Conservation (phyloP, 495 filamentous ascomycete species). For the Annulohypoxylon nitens region DNA sequence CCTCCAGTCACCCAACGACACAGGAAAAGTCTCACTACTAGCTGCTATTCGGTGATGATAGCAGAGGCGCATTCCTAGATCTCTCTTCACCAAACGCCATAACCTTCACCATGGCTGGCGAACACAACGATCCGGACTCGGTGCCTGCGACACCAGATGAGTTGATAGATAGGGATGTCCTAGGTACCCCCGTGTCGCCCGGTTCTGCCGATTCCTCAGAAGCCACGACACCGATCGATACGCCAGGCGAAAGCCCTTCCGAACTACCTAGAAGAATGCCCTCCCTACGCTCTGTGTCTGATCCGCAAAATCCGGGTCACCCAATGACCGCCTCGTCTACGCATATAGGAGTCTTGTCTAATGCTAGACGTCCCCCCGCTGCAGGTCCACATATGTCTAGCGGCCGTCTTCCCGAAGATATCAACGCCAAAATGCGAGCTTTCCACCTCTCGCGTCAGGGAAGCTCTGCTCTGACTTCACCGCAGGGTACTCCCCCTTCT, state of each 20-base stretch:
- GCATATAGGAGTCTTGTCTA: constrained; percentile 83
- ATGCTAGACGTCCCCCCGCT: constrained; percentile 74
- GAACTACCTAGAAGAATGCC: constrained; percentile 62
- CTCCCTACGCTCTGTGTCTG: constrained; percentile 68
- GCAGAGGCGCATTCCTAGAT: constrained; percentile 25
- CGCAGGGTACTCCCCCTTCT: constrained; percentile 53
- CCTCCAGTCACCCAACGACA: constrained; percentile 12
- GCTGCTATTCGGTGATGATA: constrained; percentile 40
- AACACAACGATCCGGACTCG: constrained; percentile 43
- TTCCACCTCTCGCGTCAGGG: constrained; percentile 69
- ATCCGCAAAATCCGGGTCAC: constrained; percentile 61
- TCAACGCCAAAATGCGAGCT: constrained; percentile 84
- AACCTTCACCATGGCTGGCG: constrained; percentile 51
- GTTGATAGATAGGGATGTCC: constrained; percentile 47
- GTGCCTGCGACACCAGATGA: constrained; percentile 59
- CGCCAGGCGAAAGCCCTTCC: constrained; percentile 52
- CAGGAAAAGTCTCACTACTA: constrained; percentile 4
- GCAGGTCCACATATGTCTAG: constrained; percentile 66
- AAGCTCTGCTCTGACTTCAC: constrained; percentile 42
- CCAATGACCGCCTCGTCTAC: constrained; percentile 80
- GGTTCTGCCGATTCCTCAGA: constrained; percentile 60
- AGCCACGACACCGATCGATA: constrained; percentile 61
- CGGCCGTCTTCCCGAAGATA: constrained; percentile 76
- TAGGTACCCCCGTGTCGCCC: constrained; percentile 56
- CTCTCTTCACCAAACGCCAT: constrained; percentile 13